Percentiles rank a stretch among this genome's conserved stretches.
phyloP scores from a whole-genome alignment of 352 stramenopile species.

The Detonula confervacea region DNA sequence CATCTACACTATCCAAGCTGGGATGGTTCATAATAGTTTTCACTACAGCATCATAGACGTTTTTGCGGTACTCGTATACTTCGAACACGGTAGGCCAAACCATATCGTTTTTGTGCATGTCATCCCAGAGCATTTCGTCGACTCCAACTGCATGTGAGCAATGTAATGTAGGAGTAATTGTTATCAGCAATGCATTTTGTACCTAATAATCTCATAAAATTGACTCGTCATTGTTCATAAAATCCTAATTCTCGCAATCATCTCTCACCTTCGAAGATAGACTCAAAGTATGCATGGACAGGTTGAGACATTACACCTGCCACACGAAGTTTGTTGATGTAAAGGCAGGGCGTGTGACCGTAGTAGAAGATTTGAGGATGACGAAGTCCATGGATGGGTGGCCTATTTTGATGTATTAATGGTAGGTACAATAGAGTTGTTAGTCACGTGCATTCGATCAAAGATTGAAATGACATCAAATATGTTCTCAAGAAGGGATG shows the following conservation, averaged over 20 bases:
- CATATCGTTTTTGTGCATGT: conserved; percentile 97
- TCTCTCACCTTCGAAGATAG: conserved; percentile 93
- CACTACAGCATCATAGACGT: conserved; percentile 91
- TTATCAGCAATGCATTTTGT: too few species aligned
- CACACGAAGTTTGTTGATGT: conserved; percentile 96
- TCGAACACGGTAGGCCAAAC: conserved; percentile 91
- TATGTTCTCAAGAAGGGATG: background rate
- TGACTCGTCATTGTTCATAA: too few species aligned
- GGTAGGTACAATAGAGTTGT: too few species aligned
- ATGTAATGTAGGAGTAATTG: too few species aligned
- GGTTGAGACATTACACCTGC: conserved; percentile 89
- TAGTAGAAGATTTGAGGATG: conserved; percentile 99
- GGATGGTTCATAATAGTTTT: conserved; percentile 90
- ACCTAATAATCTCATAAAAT: too few species aligned
- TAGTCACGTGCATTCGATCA: too few species aligned
- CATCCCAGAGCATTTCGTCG: conserved; percentile 98
- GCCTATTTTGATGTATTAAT: conserved; percentile 65
- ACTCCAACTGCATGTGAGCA: too few species aligned
- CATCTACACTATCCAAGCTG: conserved; percentile 86
- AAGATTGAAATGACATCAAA: background rate
- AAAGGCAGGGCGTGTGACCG: conserved; percentile 94
- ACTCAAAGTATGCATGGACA: conserved; percentile 93
- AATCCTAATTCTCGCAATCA: too few species aligned
- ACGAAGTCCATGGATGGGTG: conserved; percentile 91
- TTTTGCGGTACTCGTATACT: conserved; percentile 91